Evolutionary conservation across 2,329 filamentous ascomycete species (phyloP).

Genomic region (Sclerotinia nivalis): DNA sequence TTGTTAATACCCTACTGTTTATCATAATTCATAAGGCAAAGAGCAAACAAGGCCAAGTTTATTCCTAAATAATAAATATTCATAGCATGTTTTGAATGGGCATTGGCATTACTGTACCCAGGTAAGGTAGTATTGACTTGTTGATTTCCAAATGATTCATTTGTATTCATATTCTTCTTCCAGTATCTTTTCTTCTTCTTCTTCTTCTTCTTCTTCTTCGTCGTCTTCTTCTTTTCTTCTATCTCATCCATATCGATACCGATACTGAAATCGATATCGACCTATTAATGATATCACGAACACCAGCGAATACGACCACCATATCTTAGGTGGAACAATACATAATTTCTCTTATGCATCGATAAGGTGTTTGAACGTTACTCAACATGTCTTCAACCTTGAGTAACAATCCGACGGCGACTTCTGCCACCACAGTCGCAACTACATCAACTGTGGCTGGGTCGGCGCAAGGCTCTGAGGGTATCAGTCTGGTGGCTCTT

Average conservation of each 20-base stretch:
- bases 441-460: constrained; percentile 22
- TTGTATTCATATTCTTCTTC: not conserved
- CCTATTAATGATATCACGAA: constrained; percentile 8
- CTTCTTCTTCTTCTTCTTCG: not conserved
- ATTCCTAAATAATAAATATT: not conserved
- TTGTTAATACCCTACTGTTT: no score
- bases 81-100: not conserved
- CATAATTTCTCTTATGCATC: constrained; percentile 15
- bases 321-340: not conserved
- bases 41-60: not conserved
- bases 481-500: constrained; percentile 40
- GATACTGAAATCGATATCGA: not conserved
- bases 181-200: not conserved
- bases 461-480: constrained; percentile 33
- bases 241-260: not conserved
- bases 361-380: not conserved
- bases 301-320: not conserved
- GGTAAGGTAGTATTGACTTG: not conserved
- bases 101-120: not conserved
- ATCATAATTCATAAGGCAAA: not conserved
- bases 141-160: constrained; percentile 6
- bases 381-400: constrained; percentile 22
- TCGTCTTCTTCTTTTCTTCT: not conserved
- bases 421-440: not conserved
- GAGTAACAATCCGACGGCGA: constrained; percentile 3